Evolutionary conservation across 2,329 filamentous ascomycete genomes (phyloP).

Genomic region (Mycosphaerella arachidis): DNA sequence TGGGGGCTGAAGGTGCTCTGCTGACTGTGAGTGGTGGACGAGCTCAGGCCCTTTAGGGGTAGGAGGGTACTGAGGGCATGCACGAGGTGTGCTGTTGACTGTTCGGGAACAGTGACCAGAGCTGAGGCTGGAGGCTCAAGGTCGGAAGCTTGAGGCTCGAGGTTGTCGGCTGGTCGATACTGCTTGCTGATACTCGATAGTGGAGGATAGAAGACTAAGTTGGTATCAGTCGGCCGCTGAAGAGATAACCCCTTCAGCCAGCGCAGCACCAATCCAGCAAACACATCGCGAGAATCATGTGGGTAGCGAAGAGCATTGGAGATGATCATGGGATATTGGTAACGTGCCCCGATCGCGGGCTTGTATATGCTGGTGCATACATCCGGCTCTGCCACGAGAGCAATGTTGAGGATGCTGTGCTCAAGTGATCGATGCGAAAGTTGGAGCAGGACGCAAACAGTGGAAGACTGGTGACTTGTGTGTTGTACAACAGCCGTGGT

Average conservation of each 20-base stretch:
- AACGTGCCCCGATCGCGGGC: not conserved
- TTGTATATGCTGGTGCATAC: not conserved
- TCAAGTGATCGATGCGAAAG: not conserved
- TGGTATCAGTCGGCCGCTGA: not conserved
- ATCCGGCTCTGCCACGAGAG: not conserved
- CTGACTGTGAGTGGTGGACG: not conserved
- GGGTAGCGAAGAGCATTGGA: not conserved
- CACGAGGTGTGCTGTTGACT: not conserved
- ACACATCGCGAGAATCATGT: slow-evolving; percentile 2
- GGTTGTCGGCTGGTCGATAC: not conserved
- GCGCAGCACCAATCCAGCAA: slow-evolving; percentile 8
- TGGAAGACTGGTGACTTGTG: not conserved
- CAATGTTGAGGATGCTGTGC: not conserved
- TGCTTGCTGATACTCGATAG: not conserved
- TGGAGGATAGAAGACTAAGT: not conserved
- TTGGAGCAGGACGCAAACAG: not conserved
- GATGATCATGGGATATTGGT: not conserved
- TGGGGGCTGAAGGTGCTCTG: not conserved
- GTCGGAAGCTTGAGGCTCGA: not conserved
- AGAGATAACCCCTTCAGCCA: not conserved
- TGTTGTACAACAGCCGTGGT: not conserved
- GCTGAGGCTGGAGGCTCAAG: not conserved
- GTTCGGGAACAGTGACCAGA: not conserved
- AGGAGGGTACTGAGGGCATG: not conserved
- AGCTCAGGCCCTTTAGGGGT: not conserved